phyloP scores from a whole-genome alignment of 495 filamentous ascomycete genomes.

The Amphirosellinia nigrospora region DNA sequence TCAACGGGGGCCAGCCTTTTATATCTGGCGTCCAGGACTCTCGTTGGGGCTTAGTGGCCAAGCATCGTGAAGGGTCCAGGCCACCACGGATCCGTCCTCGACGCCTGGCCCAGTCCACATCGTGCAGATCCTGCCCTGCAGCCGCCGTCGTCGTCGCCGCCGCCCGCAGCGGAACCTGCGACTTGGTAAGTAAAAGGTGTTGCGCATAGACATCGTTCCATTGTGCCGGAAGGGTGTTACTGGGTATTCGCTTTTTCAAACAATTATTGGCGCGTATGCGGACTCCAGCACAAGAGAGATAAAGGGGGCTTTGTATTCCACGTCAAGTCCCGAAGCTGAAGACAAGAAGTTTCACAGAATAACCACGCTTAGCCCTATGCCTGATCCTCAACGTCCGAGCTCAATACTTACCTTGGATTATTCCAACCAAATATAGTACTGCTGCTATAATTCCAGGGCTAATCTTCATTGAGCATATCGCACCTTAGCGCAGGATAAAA shows the following conservation, averaged over 20 bases:
- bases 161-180: not conserved
- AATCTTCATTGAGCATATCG: not conserved
- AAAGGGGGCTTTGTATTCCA: not conserved
- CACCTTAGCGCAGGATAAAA: not conserved
- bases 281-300: not conserved
- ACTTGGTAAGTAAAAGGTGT: slow-evolving; percentile 1
- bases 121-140: slow-evolving; percentile 12
- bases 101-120: slow-evolving; percentile 3
- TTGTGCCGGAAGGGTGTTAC: slow-evolving; percentile 6
- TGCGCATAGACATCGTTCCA: not conserved
- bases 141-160: not conserved
- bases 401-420: not conserved
- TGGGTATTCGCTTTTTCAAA: not conserved
- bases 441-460: not conserved
- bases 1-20: slow-evolving; percentile 24
- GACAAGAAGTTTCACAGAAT: not conserved
- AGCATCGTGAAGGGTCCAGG: slow-evolving; percentile 17
- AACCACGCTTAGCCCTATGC: not conserved
- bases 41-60: slow-evolving; percentile 21
- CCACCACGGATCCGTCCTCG: slow-evolving; percentile 1
- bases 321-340: not conserved
- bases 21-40: slow-evolving; percentile 2
- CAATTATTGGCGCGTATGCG: not conserved
- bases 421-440: not conserved
- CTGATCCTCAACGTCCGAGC: not conserved